A percentile compares a stretch with the other conserved stretches of the same genome.
Conservation (phyloP, 805 yeast genomes). For the Myxozyma monticola region DNA sequence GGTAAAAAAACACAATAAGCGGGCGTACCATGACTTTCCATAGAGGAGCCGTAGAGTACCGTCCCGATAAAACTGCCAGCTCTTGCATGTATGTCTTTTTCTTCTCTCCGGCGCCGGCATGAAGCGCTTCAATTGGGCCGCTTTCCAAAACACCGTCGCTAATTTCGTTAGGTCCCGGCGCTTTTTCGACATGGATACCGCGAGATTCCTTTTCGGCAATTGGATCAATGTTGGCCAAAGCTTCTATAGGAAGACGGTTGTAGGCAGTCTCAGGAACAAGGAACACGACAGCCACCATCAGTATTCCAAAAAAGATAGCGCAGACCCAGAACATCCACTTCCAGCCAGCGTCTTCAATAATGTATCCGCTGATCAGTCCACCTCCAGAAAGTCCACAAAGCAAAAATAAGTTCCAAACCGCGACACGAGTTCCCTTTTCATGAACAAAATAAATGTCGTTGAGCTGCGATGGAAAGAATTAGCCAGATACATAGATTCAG, state of each 20-base stretch:
- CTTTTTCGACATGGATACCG: background rate
- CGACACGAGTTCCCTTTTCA: conserved; percentile 61
- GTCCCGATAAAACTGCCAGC: conserved; percentile 50
- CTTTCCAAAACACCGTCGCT: background rate
- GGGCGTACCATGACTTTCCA: conserved; percentile 60
- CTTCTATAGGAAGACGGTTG: conserved; percentile 49
- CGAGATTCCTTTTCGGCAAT: background rate
- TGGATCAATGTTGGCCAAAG: background rate
- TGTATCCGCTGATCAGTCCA: conserved; percentile 56
- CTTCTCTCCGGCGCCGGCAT: conserved; percentile 11
- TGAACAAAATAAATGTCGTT: conserved; percentile 63
- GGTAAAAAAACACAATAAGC: conserved; percentile 50
- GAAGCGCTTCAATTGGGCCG: background rate
- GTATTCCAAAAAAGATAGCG: conserved; percentile 52
- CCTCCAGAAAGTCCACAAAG: conserved; percentile 58
- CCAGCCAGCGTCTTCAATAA: conserved; percentile 51
- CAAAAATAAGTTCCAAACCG: conserved; percentile 56
- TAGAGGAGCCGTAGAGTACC: conserved; percentile 47
- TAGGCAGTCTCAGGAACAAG: conserved; percentile 68
- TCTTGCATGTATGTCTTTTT: conserved; percentile 38
- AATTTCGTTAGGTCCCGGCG: background rate
- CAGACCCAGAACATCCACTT: conserved; percentile 65
- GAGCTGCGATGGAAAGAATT: too few relatives aligned
- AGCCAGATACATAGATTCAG: too few relatives aligned
- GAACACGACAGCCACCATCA: conserved; percentile 48